phyloP scores from a whole-genome alignment of 1,284 basidiomycete species.

The Afroboletus lepidellus region DNA sequence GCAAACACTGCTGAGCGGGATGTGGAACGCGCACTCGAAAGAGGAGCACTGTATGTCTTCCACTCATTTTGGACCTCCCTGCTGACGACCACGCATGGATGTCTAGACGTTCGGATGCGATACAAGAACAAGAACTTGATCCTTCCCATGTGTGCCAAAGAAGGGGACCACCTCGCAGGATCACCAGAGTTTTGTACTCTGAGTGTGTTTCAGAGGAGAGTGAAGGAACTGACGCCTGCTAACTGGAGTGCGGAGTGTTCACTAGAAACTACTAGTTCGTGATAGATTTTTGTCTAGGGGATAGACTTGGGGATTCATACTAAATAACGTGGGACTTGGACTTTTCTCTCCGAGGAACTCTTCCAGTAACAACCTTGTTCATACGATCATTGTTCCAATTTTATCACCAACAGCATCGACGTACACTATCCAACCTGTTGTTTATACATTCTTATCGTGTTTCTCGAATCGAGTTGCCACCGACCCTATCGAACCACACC shows the following conservation, averaged over 20 bases:
- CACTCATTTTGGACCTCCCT: neutral
- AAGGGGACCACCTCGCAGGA: slow-evolving; percentile 69
- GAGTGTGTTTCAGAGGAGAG: slow-evolving; percentile 60
- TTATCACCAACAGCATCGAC: neutral
- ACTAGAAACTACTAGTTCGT: slow-evolving; percentile 8
- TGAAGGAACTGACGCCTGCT: slow-evolving; percentile 59
- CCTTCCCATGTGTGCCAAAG: slow-evolving; percentile 65
- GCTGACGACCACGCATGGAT: neutral
- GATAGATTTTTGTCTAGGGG: too few relatives aligned
- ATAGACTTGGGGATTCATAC: too few relatives aligned
- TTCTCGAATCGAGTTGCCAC: neutral
- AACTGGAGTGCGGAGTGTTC: slow-evolving; percentile 66
- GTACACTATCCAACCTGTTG: too few relatives aligned
- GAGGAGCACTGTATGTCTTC: slow-evolving; percentile 45
- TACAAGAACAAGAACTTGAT: slow-evolving; percentile 71
- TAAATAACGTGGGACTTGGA: too few relatives aligned
- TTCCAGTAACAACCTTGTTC: too few relatives aligned
- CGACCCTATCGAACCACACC: slow-evolving; percentile 31
- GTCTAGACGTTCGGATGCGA: slow-evolving; percentile 70
- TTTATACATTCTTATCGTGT: too few relatives aligned
- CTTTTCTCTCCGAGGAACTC: too few relatives aligned
- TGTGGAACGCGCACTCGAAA: slow-evolving; percentile 30
- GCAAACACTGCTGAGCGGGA: slow-evolving; percentile 38
- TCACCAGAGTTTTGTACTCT: slow-evolving; percentile 78
- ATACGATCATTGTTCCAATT: too few relatives aligned